Base-by-base conservation (phyloP, 1,139 yeast genomes). In the Pichia sp. region DNA sequence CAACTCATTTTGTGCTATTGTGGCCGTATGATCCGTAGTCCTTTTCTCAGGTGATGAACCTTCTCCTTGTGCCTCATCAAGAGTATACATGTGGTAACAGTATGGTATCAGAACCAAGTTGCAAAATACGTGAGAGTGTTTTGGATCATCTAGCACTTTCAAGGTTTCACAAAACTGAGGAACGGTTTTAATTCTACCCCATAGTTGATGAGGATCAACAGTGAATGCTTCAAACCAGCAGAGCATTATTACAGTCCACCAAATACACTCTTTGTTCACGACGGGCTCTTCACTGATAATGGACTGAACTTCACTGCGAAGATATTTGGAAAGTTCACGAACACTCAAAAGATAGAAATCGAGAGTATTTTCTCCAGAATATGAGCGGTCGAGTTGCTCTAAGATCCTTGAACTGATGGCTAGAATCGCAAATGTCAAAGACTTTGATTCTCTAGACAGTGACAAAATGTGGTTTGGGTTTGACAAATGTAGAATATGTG, bases 171-270 rank as follows among this genome's bases (percentile, higher is more conserved):
- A 60, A 33, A 66, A 45, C 0, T 62, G 57, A 6, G 63, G 56
- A 45, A 67, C 60, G n/a, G 63, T 64, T 39, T 59, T 61, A 11
- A 64, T 47, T 41, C 65, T 64, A 29, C 53, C 53, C 35, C 66
- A 48, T 66, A 67, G 63, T 5, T 44, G 27, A 8, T 20, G 31
- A 3, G 52, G 49, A 21, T 47, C 43, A 2, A 48, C 43, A 34
- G 53, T 44, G 15, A 52, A 35, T 12, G 52, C 26, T 38, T 52
- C 58, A 40, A 52, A 53, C 34, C 48, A 47, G 28, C 46, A 34
- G n/a, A 53, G 39, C 27, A 53, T 21, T 7, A 50, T 37, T 28
- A 53, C 47, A 6, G 55, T 40, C 44, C 44, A 40, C 39, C 39
- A 40, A 32, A 35, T 32, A n/a, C 36, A 37, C 21, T 34, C 37